These are phyloP conservation scores for Lasiosphaeria hispida DNA, from an alignment of 495 filamentous ascomycete species.

Conservation along the genomic window DNA sequence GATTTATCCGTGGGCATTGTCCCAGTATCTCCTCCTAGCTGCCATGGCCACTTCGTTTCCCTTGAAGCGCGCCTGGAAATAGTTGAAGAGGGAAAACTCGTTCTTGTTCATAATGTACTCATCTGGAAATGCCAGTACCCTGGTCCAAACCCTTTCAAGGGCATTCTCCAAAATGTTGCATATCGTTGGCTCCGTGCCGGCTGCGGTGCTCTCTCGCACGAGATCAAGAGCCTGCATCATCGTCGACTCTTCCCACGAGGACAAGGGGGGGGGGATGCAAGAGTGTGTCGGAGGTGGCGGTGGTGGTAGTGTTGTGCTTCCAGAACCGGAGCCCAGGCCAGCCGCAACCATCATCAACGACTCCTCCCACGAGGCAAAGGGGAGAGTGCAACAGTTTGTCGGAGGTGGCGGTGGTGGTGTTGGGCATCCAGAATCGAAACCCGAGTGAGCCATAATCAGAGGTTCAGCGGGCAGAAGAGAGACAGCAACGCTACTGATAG, in stretches of 20 bases:
- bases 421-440: too few relatives aligned
- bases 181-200: conserved; percentile 51
- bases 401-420: too few relatives aligned
- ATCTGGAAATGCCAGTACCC: conserved; percentile 56
- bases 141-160: conserved; percentile 59
- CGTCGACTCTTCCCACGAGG: conserved; percentile 23
- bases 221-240: conserved; percentile 61
- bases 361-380: too few relatives aligned
- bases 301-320: neutral
- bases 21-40: conserved; percentile 54
- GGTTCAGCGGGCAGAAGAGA: too few relatives aligned
- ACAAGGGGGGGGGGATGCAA: neutral
- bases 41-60: conserved; percentile 38
- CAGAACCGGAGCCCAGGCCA: too few relatives aligned
- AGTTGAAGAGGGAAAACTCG: conserved; percentile 80
- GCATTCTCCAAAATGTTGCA: conserved; percentile 54
- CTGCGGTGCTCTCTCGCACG: conserved; percentile 62
- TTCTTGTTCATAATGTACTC: conserved; percentile 63
- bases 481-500: too few relatives aligned
- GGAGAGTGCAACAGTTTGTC: too few relatives aligned
- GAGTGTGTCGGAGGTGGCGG: neutral
- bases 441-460: too few relatives aligned
- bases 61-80: conserved; percentile 60
- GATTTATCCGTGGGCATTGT: conserved; percentile 15
- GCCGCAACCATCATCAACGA: too few relatives aligned